phyloP scores from a whole-genome alignment of 768 basidiomycete genomes.

The Serendipita sp. region DNA sequence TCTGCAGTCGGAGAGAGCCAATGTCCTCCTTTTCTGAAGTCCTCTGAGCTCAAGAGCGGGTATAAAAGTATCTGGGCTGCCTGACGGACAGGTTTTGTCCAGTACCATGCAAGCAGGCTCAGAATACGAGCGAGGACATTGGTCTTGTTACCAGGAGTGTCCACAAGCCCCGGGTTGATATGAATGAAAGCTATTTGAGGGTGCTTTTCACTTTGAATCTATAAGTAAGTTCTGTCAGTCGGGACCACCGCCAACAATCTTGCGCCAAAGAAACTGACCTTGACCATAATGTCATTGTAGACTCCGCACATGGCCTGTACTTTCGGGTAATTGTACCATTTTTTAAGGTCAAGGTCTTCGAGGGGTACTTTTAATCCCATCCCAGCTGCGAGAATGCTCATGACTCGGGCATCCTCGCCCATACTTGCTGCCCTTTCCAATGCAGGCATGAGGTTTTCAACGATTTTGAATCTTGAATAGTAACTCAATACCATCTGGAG shows the following conservation, averaged over 20 bases:
- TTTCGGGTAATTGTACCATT: not conserved
- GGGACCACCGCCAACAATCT: not conserved
- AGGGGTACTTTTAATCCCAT: conserved; percentile 10
- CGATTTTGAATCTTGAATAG: conserved; percentile 6
- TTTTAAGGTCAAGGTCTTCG: conserved; percentile 14
- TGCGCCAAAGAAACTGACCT: not conserved
- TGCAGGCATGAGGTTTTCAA: conserved; percentile 9
- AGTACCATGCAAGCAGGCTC: not conserved
- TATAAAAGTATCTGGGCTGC: not conserved
- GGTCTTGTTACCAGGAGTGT: not conserved
- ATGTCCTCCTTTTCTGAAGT: not conserved
- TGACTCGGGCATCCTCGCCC: conserved; percentile 10
- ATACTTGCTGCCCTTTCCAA: conserved; percentile 5
- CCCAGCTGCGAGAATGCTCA: conserved; percentile 7
- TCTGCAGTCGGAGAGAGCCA: not conserved
- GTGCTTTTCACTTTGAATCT: conserved; percentile 7
- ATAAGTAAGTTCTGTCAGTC: not conserved
- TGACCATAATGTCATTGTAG: conserved; percentile 2
- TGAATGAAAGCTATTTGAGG: conserved; percentile 10
- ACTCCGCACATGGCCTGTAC: not conserved
- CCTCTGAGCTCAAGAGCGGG: not conserved
- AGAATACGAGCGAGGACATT: not conserved
- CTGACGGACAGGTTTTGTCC: not conserved
- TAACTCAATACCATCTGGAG: not conserved
- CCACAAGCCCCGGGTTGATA: conserved; percentile 7